Conservation (phyloP, 2,329 filamentous ascomycete genomes). For the Mycosphaerelloides madeirae region DNA sequence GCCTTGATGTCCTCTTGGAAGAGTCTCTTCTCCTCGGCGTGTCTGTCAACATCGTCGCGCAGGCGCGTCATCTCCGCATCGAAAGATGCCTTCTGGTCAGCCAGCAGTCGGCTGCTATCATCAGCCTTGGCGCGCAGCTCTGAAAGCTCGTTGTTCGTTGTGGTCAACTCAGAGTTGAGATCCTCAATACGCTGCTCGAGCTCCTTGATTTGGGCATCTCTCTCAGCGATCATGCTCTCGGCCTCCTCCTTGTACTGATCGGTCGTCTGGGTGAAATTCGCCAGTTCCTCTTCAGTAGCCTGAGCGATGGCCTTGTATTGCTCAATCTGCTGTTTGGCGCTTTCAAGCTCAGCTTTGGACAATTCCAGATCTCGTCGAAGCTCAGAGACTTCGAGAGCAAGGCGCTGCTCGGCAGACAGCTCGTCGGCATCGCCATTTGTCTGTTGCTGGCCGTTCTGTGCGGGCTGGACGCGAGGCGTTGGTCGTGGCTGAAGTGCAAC, state of each 20-base stretch:
- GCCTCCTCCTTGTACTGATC: conserved; percentile 87
- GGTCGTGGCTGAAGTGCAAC: conserved; percentile 77
- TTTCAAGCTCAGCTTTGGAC: conserved; percentile 72
- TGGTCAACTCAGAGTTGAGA: conserved; percentile 72
- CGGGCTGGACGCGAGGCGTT: conserved; percentile 53
- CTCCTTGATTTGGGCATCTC: conserved; percentile 73
- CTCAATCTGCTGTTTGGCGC: conserved; percentile 73
- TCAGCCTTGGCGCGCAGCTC: conserved; percentile 74
- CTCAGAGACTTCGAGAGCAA: conserved; percentile 77
- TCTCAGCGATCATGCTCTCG: conserved; percentile 68
- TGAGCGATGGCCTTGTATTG: conserved; percentile 87
- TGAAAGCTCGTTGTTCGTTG: conserved; percentile 77
- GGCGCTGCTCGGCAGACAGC: conserved; percentile 67
- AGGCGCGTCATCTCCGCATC: conserved; percentile 75
- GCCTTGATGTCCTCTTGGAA: conserved; percentile 89
- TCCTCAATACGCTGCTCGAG: conserved; percentile 80
- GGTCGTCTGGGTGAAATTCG: conserved; percentile 71
- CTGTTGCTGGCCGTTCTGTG: conserved; percentile 35
- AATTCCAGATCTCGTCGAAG: conserved; percentile 83
- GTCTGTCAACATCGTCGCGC: conserved; percentile 77
- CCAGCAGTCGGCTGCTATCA: conserved; percentile 63
- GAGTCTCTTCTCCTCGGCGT: conserved; percentile 72
- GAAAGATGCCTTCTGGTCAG: conserved; percentile 75
- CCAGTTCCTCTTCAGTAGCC: conserved; percentile 78
- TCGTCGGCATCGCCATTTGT: conserved; percentile 51